Conservation (phyloP, 2,329 filamentous ascomycete genomes). For the Cladosporium sp. region DNA sequence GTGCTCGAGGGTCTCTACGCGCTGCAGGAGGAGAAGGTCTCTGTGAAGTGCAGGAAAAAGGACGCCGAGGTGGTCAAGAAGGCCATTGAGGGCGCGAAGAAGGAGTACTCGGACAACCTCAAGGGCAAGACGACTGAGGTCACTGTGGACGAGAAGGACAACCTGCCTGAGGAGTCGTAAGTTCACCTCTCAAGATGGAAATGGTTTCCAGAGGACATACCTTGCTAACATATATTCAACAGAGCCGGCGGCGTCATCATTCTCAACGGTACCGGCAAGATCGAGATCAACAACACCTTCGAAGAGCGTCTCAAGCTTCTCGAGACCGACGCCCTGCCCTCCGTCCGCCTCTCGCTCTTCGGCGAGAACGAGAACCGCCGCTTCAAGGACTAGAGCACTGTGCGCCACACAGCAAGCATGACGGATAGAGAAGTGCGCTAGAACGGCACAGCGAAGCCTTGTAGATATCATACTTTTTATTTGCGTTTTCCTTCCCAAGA, state of each 20-base stretch:
- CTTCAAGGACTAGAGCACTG: constrained; percentile 71
- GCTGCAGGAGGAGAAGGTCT: constrained; percentile 73
- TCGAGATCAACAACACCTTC: constrained; percentile 97
- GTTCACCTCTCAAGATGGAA: constrained; percentile 36
- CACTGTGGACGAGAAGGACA: constrained; percentile 72
- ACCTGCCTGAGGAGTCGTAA: constrained; percentile 78
- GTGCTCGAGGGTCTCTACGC: constrained; percentile 88
- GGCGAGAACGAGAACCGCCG: constrained; percentile 93
- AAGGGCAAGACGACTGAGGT: constrained; percentile 65
- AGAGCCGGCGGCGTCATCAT: constrained; percentile 82
- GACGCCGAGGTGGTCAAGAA: constrained; percentile 73
- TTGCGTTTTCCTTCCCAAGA: not conserved
- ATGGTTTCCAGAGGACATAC: not conserved
- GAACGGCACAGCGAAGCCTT: not conserved
- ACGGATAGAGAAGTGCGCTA: not conserved
- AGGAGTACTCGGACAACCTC: constrained; percentile 76
- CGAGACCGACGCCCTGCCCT: constrained; percentile 78
- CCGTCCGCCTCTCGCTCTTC: constrained; percentile 80
- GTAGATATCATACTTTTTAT: not conserved
- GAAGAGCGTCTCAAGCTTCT: constrained; percentile 84
- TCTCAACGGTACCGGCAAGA: constrained; percentile 81
- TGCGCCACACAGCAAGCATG: not conserved
- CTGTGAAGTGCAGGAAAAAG: constrained; percentile 71
- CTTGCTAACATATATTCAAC: constrained; percentile 10
- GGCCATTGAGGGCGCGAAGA: constrained; percentile 69